Base-by-base conservation (phyloP, 106 monocot species). In the Ottelia alismoides region DNA sequence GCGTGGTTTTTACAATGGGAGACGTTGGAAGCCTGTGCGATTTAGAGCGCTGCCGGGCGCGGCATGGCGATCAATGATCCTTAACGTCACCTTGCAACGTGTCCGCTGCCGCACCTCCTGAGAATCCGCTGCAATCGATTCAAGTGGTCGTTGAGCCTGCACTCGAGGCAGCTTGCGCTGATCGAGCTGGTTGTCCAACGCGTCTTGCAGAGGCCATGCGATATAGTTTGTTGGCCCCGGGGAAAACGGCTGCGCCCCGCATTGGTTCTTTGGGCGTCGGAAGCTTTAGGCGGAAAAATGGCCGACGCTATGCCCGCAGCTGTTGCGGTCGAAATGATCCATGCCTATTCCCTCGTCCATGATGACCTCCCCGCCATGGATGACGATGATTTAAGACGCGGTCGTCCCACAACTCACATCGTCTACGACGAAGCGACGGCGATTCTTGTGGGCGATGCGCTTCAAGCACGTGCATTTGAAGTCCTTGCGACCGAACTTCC, bases 331-430 rank as follows among this genome's bases (percentile, higher is more conserved):
- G 48, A 49, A n/a, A 17, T 49, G 48, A 20, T 20, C 48, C 48
- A 49, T n/a, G 19, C 48, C 48, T 11, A 3, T 3, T 49, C 48
- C 10, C 48, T 49, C 48, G 19, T 49, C 48, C 40, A 43, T n/a
- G 48, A 49, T 20, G 48, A 49, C 19, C 48, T 49, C 19, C 48
- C 48, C 10, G 7, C 58, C 58, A 64, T 62, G 58, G 26, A 58
- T 69, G 11, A 35, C 51, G 18, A 58, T 2, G 12, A 29, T 27
- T 17, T 32, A 17, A 0, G 58, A 21, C 58, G 58, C 30, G 23
- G 58, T 20, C 9, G 20, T 3, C 58, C 58, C 12, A 44, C 45
- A 17, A 45, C 2, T n/a, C 45, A 60, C 59, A 16, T 1, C 20
- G 59, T 25, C 2, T 60, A 24, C 45, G 59, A 45, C 11, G 59